Percentiles rank a stretch among this genome's conserved stretches.
Evolutionary conservation across 768 basidiomycete species (phyloP).

Genomic region (Boletus rubroflammeus): DNA sequence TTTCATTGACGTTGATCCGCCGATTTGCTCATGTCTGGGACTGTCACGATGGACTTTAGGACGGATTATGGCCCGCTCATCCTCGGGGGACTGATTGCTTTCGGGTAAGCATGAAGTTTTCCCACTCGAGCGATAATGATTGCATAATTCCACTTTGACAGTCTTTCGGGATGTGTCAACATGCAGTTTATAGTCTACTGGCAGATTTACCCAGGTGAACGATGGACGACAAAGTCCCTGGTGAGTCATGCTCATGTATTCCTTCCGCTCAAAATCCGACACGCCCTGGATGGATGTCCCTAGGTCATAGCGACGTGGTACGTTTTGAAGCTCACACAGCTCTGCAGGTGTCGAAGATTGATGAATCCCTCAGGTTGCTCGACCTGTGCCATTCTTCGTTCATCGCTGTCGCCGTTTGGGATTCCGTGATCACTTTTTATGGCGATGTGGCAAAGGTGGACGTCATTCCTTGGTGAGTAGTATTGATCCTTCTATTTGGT

Average conservation of each 20-base stretch:
- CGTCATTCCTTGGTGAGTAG: conserved; percentile 23
- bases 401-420: conserved; percentile 21
- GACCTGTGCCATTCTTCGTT: conserved; percentile 26
- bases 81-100: conserved; percentile 23
- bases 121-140: background rate
- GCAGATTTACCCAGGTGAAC: conserved; percentile 15
- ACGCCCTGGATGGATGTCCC: background rate
- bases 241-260: conserved; percentile 5
- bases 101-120: conserved; percentile 6
- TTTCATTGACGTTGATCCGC: background rate
- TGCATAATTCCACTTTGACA: background rate
- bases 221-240: conserved; percentile 15
- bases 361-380: conserved; percentile 13
- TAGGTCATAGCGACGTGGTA: conserved; percentile 25
- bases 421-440: conserved; percentile 20
- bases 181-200: conserved; percentile 27
- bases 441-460: conserved; percentile 12
- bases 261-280: background rate
- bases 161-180: conserved; percentile 26
- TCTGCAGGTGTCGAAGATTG: background rate
- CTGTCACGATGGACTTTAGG: background rate
- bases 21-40: conserved; percentile 1
- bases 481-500: background rate
- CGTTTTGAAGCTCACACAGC: background rate
- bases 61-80: conserved; percentile 18